phyloP scores from a whole-genome alignment of 2,329 filamentous ascomycete species.

The Aquanectria penicillioides region DNA sequence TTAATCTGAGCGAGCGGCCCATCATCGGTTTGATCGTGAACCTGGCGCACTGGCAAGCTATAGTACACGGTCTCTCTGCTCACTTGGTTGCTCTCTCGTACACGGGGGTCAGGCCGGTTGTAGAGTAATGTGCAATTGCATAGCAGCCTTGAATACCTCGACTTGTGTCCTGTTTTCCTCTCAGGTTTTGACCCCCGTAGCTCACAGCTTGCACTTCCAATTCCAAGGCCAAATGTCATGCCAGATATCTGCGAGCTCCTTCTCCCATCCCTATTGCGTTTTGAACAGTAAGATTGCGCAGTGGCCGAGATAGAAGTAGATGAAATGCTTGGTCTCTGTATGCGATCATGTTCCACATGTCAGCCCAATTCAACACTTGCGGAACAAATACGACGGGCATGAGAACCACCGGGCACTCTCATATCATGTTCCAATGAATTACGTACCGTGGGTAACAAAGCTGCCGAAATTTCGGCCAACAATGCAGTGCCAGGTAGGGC shows the following conservation, averaged over 20 bases:
- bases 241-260: constrained; percentile 38
- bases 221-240: constrained; percentile 36
- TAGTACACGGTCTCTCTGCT: constrained; percentile 20
- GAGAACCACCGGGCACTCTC: too few relatives aligned
- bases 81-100: constrained; percentile 7
- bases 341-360: constrained; percentile 13
- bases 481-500: constrained; percentile 99
- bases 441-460: constrained; percentile 94
- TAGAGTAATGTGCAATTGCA: constrained; percentile 23
- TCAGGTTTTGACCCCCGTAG: constrained; percentile 30
- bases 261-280: constrained; percentile 76
- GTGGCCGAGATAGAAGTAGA: constrained; percentile 99
- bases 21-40: constrained; percentile 22
- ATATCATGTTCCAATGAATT: neutral
- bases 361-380: too few relatives aligned
- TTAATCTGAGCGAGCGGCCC: constrained; percentile 20
- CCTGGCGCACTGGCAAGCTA: constrained; percentile 23
- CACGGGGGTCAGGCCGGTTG: constrained; percentile 14
- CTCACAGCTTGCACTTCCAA: constrained; percentile 43
- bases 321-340: constrained; percentile 98
- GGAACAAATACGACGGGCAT: too few relatives aligned
- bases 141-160: constrained; percentile 30
- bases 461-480: constrained; percentile 98
- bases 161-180: constrained; percentile 23
- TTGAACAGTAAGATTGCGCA: constrained; percentile 99